Evolutionary conservation across 441 rosid species (phyloP), one percentile per base, ranked within the genome.

Genomic region (Bruguiera hainesii): DNA sequence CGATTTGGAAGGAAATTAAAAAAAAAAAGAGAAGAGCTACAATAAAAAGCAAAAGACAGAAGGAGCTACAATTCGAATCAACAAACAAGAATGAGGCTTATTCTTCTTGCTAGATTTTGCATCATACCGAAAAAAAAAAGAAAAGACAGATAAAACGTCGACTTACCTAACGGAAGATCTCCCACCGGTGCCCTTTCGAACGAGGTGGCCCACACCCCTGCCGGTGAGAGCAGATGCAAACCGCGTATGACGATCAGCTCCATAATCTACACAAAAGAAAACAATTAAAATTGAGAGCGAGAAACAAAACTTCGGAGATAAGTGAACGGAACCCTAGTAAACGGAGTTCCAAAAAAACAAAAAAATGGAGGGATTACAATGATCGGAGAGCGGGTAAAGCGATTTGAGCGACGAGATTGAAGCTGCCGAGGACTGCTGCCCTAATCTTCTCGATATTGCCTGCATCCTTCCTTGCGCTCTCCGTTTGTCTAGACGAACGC

Each of bases 141-240:
- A 7, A 7, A 30, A 31, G 50, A 55, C 35, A 46, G 50, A 46
- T 55, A 33, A 33, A 56, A 20, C 23, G 60, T n/a, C 18, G 60
- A 25, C 56, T 65, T 51, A 95, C 98, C 99, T 96, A 57, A 96
- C 97, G 35, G 99, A 96, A 64, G 98, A 96, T 85, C 98, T 82
- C 50, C 99, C 99, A 68, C 98, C 99, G 62, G 99, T 96, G 26
- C 99, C 99, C 89, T 93, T 96, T 67, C 97, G 98, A 71, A 94
- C 88, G 52, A 96, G 87, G 68, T 88, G 91, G 60, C 94, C 97
- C 29, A 78, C 77, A 60, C 96, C 96, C 75, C 80, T 87, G 52
- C 85, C 72, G 55, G 84, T 49, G 50, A 90, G 82, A 48, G 92
- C 82, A 64, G 98, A 89, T 61, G 77, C 85, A 64, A 75, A 79